Evolutionary conservation across 495 filamentous ascomycete genomes (phyloP), one percentile per base, ranked within the genome.

Genomic region (Daldinia caldariorum): DNA sequence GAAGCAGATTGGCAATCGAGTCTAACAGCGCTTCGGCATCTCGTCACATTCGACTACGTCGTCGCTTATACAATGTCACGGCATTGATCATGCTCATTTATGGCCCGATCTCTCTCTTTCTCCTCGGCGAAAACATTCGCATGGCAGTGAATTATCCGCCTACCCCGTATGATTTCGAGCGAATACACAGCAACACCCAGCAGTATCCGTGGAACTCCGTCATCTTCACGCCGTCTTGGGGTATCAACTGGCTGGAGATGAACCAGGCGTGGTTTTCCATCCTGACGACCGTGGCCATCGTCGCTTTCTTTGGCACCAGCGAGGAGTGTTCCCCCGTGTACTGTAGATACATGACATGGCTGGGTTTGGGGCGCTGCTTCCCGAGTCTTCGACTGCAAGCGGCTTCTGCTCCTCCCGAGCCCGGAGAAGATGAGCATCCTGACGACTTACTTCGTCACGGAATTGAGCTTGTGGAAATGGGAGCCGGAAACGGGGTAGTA

Each of bases 231-330:
- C 89, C 88, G 0, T 86, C 87, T 9, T 71, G 82, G 61, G 81
- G 87, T 31, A 49, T 79, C 31, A 51, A 68, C 16, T 76, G 77
- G 12, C 12, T 60, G 0, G 80, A 89, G 14, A 77, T 86, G 64
- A 86, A 87, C 67, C 87, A 92, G 73, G 85, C 87, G 50, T 97
- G 90, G 89, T 85, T 91, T 38, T 79, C 88, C 8, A 83, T 92
- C 57, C 80, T 81, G 0, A 80, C 86, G 1, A 86, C 86, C 0
- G 82, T 89, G 50, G 67, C 89, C 51, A 82, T 92, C 13, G 92
- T 96, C 69, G 61, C 88, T 39, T 90, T 94, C 82, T 97, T 97
- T 73, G 95, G 95, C 32, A 86, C 90, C 14, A 93, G 92, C 14
- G 82, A 80, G 20, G 94, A 97, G 62, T 92, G 91, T 4, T 78